phyloP scores from a whole-genome alignment of 2,329 filamentous ascomycete species.

The Aspergillus latus region DNA sequence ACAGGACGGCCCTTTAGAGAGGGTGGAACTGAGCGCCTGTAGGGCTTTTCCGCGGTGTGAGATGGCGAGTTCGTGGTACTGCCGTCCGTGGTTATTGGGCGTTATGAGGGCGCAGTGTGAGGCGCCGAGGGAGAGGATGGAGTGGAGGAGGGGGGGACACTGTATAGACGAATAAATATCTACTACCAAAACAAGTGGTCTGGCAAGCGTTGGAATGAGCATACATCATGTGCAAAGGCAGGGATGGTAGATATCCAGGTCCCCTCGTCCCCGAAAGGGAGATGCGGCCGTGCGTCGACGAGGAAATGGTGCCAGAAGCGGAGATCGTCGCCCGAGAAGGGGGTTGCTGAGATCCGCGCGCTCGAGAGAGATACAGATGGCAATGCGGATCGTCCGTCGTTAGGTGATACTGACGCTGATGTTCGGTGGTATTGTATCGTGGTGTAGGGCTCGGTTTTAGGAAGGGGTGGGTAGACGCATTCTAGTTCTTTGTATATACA shows the following conservation, averaged over 20 bases:
- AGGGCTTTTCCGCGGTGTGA: conserved; percentile 66
- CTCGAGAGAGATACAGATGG: neutral
- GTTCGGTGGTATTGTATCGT: no score
- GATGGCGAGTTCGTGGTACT: conserved; percentile 59
- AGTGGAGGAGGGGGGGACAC: conserved; percentile 68
- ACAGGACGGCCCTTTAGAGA: conserved; percentile 31
- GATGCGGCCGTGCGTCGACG: conserved; percentile 11
- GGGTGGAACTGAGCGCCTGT: conserved; percentile 58
- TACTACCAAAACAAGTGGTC: neutral
- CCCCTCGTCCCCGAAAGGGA: conserved; percentile 10
- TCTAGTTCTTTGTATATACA: conserved; percentile 34
- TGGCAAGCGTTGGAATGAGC: neutral
- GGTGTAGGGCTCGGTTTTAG: no score
- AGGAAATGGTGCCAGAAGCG: conserved; percentile 16
- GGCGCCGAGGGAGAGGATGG: conserved; percentile 66
- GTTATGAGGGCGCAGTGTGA: conserved; percentile 57
- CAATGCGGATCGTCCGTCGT: neutral
- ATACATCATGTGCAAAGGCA: conserved; percentile 11
- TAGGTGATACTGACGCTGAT: neutral
- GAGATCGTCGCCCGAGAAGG: conserved; percentile 13
- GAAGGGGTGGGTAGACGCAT: conserved; percentile 33
- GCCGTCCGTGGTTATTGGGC: conserved; percentile 25
- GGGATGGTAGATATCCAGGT: conserved; percentile 12
- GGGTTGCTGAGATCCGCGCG: neutral
- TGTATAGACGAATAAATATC: conserved; percentile 12